Base-by-base conservation (phyloP, 2,329 filamentous ascomycete species). In the Tothia fuscella region DNA sequence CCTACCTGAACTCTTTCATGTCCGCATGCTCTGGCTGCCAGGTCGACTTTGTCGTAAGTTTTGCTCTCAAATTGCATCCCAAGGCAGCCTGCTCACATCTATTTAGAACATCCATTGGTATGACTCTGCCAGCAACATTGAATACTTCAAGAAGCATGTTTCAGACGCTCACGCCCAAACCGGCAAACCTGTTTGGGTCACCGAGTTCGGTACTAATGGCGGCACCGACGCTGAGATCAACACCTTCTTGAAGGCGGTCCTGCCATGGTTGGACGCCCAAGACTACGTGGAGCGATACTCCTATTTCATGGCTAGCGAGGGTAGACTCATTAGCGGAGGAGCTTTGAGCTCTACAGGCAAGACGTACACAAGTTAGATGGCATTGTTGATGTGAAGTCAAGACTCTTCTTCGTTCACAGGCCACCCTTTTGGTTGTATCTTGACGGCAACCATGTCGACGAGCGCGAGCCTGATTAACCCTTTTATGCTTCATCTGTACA, bases 101-200 rank as follows among this genome's bases (percentile, higher is more conserved):
- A 30, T n/a, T n/a, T n/a, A n/a, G n/a, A n/a, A n/a, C 39, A 42
- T 51, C 48, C 57, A 51, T 53, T 60, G 52, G 47, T 56, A 56
- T 37, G 51, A 51, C 22, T 36, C 30, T 25, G 38, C 14, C 22
- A 35, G 7, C 45, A 40, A 38, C 25, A 16, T 43, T 9, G 38
- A 38, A 6, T 31, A 43, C 38, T 47, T 47, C 45, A 47, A 46
- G 38, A 16, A 29, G 12, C 38, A 47, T 34, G 32, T 47, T 28
- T 26, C 19, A 16, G 24, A 38, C 12, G 45, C 45, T 10, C 28
- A 42, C 35, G 22, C 17, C 3, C 13, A 30, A n/a, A 16, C 16
- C 17, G 29, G 26, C 12, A 49, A 50, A 2, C 56, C 54, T 0
- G 46, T 61, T 19, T 61, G 56, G 56, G 49, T 61, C 28, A 61